Percentiles rank a stretch among this genome's conserved stretches.
Evolutionary conservation across 1,284 basidiomycete genomes (phyloP).

Genomic region (Rugosomyces carneus): DNA sequence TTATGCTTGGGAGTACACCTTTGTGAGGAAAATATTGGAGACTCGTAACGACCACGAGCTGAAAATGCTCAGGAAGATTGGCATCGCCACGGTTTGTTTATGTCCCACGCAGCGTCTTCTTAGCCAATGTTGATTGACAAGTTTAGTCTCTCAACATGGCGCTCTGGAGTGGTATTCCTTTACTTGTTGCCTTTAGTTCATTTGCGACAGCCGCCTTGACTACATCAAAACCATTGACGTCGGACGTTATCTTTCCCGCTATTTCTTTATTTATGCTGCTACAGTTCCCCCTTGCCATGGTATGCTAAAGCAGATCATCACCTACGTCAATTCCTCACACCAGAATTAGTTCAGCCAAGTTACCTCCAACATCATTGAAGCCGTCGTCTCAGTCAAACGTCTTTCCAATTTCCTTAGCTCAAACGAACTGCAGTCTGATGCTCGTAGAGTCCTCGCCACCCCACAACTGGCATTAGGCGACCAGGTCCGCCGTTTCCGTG

Average conservation of each 20-base stretch:
- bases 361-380: conserved; percentile 77
- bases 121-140: conserved; percentile 2
- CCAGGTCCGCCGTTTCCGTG: conserved; percentile 32
- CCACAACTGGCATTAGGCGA: conserved; percentile 51
- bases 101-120: neutral
- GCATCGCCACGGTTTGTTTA: conserved; percentile 54
- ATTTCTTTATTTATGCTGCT: conserved; percentile 91
- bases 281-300: conserved; percentile 85
- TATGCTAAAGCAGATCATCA: conserved; percentile 23
- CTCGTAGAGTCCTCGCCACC: conserved; percentile 47
- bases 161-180: conserved; percentile 64
- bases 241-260: conserved; percentile 91
- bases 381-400: conserved; percentile 80
- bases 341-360: conserved; percentile 57
- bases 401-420: conserved; percentile 74
- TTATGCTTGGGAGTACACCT: conserved; percentile 87
- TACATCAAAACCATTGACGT: conserved; percentile 71
- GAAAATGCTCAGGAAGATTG: conserved; percentile 77
- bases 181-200: conserved; percentile 84
- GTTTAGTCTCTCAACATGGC: conserved; percentile 50
- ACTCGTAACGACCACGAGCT: conserved; percentile 87
- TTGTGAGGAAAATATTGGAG: conserved; percentile 64
- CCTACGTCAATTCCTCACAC: conserved; percentile 1
- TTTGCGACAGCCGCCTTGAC: conserved; percentile 78
- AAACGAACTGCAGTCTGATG: conserved; percentile 77